Evolutionary conservation across 352 stramenopile species (phyloP).

Genomic region (Phytophthora capsici): DNA sequence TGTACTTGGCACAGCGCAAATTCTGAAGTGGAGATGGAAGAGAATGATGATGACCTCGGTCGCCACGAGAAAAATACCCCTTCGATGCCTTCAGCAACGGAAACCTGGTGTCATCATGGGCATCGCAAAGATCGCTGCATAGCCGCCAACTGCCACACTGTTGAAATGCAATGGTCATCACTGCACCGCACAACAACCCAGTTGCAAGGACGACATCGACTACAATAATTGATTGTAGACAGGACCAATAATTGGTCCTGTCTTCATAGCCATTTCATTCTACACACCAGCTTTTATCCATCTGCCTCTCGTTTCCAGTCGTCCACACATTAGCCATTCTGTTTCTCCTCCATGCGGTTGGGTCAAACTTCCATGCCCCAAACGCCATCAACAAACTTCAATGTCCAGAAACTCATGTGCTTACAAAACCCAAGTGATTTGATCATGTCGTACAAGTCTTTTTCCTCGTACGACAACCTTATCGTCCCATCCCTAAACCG

Average conservation of each 20-base stretch:
- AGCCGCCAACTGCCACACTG: not conserved
- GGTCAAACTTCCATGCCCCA: not conserved
- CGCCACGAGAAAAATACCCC: not conserved
- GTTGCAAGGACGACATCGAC: not conserved
- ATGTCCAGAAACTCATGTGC: not conserved
- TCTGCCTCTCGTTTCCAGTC: not conserved
- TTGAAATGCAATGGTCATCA: constrained; percentile 22
- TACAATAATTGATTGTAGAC: too few species aligned
- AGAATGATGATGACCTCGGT: not conserved
- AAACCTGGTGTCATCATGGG: constrained; percentile 24
- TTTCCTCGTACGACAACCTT: not conserved
- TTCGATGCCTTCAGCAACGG: constrained; percentile 2
- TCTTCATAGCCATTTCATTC: too few species aligned
- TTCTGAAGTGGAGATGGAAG: constrained; percentile 16
- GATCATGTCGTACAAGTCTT: not conserved
- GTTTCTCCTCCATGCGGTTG: not conserved
- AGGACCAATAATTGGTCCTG: too few species aligned
- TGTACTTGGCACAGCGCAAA: constrained; percentile 13
- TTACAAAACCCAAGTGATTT: constrained; percentile 7
- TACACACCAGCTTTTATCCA: too few species aligned
- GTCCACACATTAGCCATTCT: not conserved
- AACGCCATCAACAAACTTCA: not conserved
- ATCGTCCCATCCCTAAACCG: constrained; percentile 6
- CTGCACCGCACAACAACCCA: not conserved
- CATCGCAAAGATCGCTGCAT: constrained; percentile 21